Conservation (phyloP, 305 asterid genomes). For the Fraxinus baroniana region DNA sequence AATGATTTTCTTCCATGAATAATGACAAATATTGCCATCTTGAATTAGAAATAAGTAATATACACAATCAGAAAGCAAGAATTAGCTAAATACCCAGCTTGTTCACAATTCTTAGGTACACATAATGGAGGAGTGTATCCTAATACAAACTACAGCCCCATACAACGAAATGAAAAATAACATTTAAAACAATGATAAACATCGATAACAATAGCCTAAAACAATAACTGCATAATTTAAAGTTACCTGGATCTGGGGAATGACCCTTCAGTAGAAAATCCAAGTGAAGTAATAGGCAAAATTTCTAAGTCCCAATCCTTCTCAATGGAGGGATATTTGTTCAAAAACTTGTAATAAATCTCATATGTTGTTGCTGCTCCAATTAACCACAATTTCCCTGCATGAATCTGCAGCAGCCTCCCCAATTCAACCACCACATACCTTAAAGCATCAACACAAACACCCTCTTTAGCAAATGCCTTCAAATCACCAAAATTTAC, state of each 20-base stretch:
- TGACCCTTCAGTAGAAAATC: slow-evolving; percentile 52
- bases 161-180: background rate
- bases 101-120: background rate
- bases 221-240: background rate
- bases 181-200: background rate
- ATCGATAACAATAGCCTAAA: background rate
- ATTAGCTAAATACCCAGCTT: background rate
- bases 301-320: slow-evolving; percentile 73
- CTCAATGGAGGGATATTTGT: slow-evolving; percentile 64
- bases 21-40: background rate
- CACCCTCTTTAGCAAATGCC: slow-evolving; percentile 35
- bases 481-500: slow-evolving; percentile 66
- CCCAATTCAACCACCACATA: slow-evolving; percentile 44
- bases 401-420: slow-evolving; percentile 38
- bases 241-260: slow-evolving; percentile 79
- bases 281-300: slow-evolving; percentile 60
- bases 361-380: slow-evolving; percentile 61
- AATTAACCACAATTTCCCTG: slow-evolving; percentile 63
- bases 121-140: background rate
- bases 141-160: background rate
- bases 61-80: background rate
- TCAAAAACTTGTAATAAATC: slow-evolving; percentile 57
- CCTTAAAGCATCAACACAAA: slow-evolving; percentile 40
- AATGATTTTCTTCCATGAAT: background rate
- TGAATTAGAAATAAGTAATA: background rate